These are phyloP conservation scores for Fusarium marasasianum DNA, from an alignment of 2,329 filamentous ascomycete genomes.

Conservation along the genomic window DNA sequence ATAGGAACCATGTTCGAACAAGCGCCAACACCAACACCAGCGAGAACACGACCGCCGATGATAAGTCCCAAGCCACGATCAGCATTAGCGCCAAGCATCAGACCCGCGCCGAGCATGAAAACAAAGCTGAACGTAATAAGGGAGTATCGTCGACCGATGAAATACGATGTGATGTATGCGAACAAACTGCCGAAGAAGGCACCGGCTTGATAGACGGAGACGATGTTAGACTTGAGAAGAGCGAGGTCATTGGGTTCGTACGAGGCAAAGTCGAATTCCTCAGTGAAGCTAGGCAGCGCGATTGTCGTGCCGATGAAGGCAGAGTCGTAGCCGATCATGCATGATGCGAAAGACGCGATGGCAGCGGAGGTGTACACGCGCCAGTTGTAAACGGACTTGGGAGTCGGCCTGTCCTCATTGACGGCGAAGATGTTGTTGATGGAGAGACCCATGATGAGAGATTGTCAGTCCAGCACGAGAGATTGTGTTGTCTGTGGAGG, in stretches of 20 bases:
- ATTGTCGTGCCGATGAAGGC: slow-evolving; percentile 84
- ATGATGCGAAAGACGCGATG: slow-evolving; percentile 65
- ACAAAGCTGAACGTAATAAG: slow-evolving; percentile 68
- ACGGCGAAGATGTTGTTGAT: slow-evolving; percentile 59
- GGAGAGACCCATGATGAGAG: not conserved
- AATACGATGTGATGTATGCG: slow-evolving; percentile 73
- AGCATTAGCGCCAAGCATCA: slow-evolving; percentile 74
- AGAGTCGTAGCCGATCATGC: slow-evolving; percentile 70
- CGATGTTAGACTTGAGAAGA: slow-evolving; percentile 77
- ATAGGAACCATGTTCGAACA: slow-evolving; percentile 70
- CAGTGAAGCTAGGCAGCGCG: slow-evolving; percentile 72
- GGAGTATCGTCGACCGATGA: slow-evolving; percentile 71
- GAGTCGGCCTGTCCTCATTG: slow-evolving; percentile 66
- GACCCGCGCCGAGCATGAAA: slow-evolving; percentile 75
- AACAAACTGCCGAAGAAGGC: slow-evolving; percentile 83
- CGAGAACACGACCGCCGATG: slow-evolving; percentile 69
- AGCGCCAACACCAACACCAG: slow-evolving; percentile 70
- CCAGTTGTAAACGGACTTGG: slow-evolving; percentile 68
- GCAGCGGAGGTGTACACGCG: slow-evolving; percentile 64
- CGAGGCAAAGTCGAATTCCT: slow-evolving; percentile 71
- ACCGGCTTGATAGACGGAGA: slow-evolving; percentile 83
- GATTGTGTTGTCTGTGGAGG: not conserved
- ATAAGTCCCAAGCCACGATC: slow-evolving; percentile 70
- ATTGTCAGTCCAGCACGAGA: not conserved
- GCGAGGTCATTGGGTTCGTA: slow-evolving; percentile 60